Evolutionary conservation across 1,284 basidiomycete genomes (phyloP).

Genomic region (Naganishia liquefaciens): DNA sequence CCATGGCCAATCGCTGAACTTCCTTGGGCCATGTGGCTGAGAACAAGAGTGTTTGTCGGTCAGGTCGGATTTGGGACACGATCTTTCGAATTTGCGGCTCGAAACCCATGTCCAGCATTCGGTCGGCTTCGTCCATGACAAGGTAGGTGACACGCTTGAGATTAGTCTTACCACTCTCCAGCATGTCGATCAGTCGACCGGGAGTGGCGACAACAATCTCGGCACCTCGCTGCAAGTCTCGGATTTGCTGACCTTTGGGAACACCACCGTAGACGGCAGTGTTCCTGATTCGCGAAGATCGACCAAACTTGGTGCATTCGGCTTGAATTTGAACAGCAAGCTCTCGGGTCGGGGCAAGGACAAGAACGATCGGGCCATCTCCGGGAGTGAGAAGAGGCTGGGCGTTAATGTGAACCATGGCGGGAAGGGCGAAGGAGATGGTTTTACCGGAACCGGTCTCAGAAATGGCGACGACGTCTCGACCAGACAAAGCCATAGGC

Average conservation of each 20-base stretch:
- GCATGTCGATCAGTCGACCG: conserved; percentile 92
- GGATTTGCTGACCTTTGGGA: conserved; percentile 96
- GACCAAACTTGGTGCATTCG: conserved; percentile 97
- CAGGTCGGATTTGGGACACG: conserved; percentile 91
- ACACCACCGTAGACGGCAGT: conserved; percentile 98
- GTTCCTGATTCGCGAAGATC: conserved; percentile 95
- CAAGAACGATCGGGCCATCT: conserved; percentile 94
- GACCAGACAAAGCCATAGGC: conserved; percentile 93
- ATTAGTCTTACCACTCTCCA: conserved; percentile 95
- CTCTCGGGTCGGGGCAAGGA: conserved; percentile 96
- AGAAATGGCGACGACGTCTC: conserved; percentile 94
- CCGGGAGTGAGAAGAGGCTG: conserved; percentile 91
- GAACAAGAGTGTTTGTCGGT: conserved; percentile 95
- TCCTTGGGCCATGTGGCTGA: conserved; percentile 99
- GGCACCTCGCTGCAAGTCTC: conserved; percentile 93
- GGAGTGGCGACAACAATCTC: conserved; percentile 98
- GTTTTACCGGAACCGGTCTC: conserved; percentile 90
- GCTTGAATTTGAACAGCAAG: conserved; percentile 98
- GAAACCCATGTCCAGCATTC: conserved; percentile 67
- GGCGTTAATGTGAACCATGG: conserved; percentile 99
- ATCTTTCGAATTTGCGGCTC: conserved; percentile 99
- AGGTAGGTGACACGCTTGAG: conserved; percentile 93
- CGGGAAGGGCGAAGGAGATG: conserved; percentile 94
- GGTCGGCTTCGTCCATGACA: conserved; percentile 98
- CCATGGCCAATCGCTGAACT: conserved; percentile 95